A percentile compares a stretch with the other conserved stretches of the same genome.
Evolutionary conservation across 2,329 filamentous ascomycete species (phyloP).

Genomic region (Colletotrichum godetiae): DNA sequence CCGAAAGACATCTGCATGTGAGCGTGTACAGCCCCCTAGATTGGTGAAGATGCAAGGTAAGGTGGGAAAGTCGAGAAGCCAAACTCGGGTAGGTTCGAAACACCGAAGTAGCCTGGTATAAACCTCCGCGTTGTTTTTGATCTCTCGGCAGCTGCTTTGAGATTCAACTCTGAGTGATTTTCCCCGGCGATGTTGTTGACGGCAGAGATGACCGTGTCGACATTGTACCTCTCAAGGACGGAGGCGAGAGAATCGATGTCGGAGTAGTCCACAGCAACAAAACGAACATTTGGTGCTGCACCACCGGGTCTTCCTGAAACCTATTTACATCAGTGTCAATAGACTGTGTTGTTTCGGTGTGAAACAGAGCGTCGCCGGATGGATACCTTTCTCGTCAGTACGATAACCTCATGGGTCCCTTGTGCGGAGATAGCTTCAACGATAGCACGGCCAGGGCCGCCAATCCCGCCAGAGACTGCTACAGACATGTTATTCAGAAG

Average conservation of each 20-base stretch:
- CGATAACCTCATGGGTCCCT: constrained; percentile 49
- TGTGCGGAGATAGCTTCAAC: constrained; percentile 54
- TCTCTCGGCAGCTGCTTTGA: constrained; percentile 54
- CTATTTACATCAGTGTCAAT: background rate
- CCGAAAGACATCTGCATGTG: background rate
- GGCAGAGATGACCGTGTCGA: constrained; percentile 57
- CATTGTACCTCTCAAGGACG: constrained; percentile 46
- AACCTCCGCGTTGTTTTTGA: constrained; percentile 52
- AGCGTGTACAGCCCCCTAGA: background rate
- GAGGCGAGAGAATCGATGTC: constrained; percentile 36
- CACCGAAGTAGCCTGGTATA: constrained; percentile 55
- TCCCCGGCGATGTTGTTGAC: constrained; percentile 42
- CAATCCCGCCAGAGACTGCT: constrained; percentile 59
- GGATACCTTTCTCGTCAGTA: constrained; percentile 41
- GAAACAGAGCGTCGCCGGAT: background rate
- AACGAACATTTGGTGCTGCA: constrained; percentile 36
- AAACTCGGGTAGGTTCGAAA: constrained; percentile 46
- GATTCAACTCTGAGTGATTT: constrained; percentile 46
- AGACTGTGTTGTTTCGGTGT: background rate
- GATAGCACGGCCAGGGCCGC: constrained; percentile 55
- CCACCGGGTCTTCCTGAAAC: constrained; percentile 33
- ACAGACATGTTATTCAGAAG: constrained; percentile 38
- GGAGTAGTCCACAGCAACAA: constrained; percentile 43
- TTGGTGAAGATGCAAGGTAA: background rate
- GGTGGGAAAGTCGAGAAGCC: background rate